Conservation (phyloP, 2,329 filamentous ascomycete genomes). For the Stagonosporopsis chrysanthemi region DNA sequence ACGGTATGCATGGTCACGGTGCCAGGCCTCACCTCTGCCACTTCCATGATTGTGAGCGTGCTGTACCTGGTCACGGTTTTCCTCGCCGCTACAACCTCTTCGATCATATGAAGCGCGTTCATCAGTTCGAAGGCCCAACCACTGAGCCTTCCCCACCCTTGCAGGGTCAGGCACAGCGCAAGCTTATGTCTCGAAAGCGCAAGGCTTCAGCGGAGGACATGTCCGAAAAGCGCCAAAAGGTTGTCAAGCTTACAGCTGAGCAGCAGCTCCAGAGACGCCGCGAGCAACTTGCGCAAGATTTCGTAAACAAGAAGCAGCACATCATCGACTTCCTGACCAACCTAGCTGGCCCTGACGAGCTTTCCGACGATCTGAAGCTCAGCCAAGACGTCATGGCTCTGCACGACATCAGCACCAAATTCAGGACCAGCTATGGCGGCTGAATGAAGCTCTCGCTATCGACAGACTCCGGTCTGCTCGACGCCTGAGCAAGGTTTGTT, state of each 20-base stretch:
- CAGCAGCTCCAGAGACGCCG: slow-evolving; percentile 45
- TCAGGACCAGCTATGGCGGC: slow-evolving; percentile 42
- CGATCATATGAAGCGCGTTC: slow-evolving; percentile 97
- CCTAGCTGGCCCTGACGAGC: slow-evolving; percentile 45
- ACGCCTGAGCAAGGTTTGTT: slow-evolving; percentile 44
- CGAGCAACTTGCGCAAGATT: slow-evolving; percentile 41
- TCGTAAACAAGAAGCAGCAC: slow-evolving; percentile 45
- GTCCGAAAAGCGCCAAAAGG: slow-evolving; percentile 46
- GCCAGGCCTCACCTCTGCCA: slow-evolving; percentile 91
- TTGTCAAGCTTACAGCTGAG: slow-evolving; percentile 41
- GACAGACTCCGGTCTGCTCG: slow-evolving; percentile 30
- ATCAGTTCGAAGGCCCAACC: slow-evolving; percentile 62
- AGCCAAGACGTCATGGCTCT: slow-evolving; percentile 46
- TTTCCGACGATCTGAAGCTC: slow-evolving; percentile 45
- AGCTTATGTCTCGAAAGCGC: slow-evolving; percentile 44
- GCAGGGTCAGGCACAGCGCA: slow-evolving; percentile 36
- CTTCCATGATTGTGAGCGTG: slow-evolving; percentile 86
- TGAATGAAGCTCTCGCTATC: slow-evolving; percentile 34
- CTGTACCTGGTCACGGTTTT: slow-evolving; percentile 83
- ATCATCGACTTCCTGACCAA: slow-evolving; percentile 44
- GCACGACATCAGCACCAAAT: slow-evolving; percentile 45
- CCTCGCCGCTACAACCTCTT: slow-evolving; percentile 94
- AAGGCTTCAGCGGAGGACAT: slow-evolving; percentile 43
- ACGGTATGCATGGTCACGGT: slow-evolving; percentile 93
- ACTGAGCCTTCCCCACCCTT: slow-evolving; percentile 44